phyloP scores from a whole-genome alignment of 192 early-diverging fungal genomes.

The Borealophlyctis nickersoniae region DNA sequence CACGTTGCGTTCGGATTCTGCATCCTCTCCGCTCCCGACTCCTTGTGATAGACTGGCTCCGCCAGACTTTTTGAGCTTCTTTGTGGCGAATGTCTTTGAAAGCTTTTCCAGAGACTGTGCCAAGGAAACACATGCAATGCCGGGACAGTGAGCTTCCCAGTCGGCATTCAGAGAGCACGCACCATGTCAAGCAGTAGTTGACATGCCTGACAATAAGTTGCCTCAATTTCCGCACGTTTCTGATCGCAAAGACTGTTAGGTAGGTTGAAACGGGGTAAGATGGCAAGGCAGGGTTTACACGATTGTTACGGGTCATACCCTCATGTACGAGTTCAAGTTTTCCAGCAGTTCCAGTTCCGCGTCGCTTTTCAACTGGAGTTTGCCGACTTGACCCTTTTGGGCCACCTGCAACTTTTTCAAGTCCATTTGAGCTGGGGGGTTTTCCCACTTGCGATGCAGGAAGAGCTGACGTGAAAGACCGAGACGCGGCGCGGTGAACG shows the following conservation, averaged over 20 bases:
- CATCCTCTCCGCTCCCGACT: too few relatives aligned
- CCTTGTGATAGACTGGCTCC: too few relatives aligned
- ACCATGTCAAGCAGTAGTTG: too few relatives aligned
- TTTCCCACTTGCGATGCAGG: too few relatives aligned
- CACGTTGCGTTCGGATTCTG: too few relatives aligned
- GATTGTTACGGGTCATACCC: slow-evolving; percentile 11
- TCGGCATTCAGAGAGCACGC: too few relatives aligned
- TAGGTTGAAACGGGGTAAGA: neutral
- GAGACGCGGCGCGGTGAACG: too few relatives aligned
- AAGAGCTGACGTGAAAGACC: too few relatives aligned
- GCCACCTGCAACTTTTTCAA: neutral
- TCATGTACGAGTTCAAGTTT: slow-evolving; percentile 28
- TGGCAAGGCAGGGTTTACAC: neutral
- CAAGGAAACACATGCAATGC: too few relatives aligned
- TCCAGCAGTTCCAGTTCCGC: slow-evolving; percentile 43
- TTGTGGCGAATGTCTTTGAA: slow-evolving; percentile 17
- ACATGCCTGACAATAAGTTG: slow-evolving; percentile 20
- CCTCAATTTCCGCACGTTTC: slow-evolving; percentile 42
- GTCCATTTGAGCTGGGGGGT: too few relatives aligned
- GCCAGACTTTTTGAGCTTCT: slow-evolving; percentile 25
- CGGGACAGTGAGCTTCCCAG: too few relatives aligned
- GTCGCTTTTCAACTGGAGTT: slow-evolving; percentile 27
- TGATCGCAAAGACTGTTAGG: slow-evolving; percentile 4
- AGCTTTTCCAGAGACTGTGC: slow-evolving; percentile 36
- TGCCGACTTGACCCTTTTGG: slow-evolving; percentile 18